Base-by-base conservation (phyloP, 129 eudicot genomes). In the Heracleum sosnowskyi region DNA sequence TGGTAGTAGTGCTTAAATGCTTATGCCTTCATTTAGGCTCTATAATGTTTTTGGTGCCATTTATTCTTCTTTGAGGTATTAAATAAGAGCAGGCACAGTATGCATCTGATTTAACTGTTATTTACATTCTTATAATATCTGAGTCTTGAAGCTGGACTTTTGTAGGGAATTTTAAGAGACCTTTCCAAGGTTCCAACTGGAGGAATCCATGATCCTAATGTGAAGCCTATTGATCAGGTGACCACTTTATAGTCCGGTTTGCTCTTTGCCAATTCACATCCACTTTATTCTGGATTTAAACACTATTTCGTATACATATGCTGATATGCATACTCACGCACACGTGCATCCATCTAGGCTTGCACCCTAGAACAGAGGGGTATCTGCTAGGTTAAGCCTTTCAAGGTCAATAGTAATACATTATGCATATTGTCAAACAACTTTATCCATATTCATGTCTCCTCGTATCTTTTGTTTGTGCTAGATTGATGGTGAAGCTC, bases 141-240 rank as follows among this genome's bases (percentile, higher is more conserved):
- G 62, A 57, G 73, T 76, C 28, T 36, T 45, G 42, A 64, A 69
- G 55, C 44, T 69, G 28, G 35, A 26, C 49, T 82, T 53, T 24
- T 79, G 82, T 84, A 92, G 97, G 97, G 97, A 74, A 79, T 86
- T 79, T 34, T 92, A 77, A 83, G 97, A 83, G 96, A 92, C 85
- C 93, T 92, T 77, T 79, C 93, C 60, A 92, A 88, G 85, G 93
- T 88, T 80, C 78, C 89, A 79, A 66, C 86, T 36, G 31, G 79
- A 28, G 91, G 89, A 57, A 73, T 74, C 62, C 88, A 80, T 64
- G 89, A 92, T 63, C 88, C 86, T 44, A 74, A 82, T 62, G 81
- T 83, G 73, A 88, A 88, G 89, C 66, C 83, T 57, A 78, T 77
- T 69, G 90, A 88, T 73, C 86, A 87, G 91, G 93, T 85, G 76